Percentiles rank a stretch among this genome's conserved stretches.
Conservation (phyloP, 352 stramenopile genomes). For the Phytophthora ohioensis region DNA sequence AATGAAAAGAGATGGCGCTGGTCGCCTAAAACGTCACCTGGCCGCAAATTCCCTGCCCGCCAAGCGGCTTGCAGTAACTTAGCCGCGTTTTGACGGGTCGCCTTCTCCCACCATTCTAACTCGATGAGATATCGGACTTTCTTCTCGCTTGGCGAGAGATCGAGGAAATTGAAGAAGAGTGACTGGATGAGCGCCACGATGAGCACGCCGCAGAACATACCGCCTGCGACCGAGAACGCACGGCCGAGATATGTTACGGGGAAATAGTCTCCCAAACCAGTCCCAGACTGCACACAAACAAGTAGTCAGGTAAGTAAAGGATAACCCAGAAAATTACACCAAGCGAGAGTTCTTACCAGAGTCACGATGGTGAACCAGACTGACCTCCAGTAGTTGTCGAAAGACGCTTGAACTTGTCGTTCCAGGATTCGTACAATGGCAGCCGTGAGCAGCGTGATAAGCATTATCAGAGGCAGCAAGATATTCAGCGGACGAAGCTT, state of each 20-base stretch:
- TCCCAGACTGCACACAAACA: constrained; percentile 53
- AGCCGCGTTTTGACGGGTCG: constrained; percentile 50
- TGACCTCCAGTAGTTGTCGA: constrained; percentile 77
- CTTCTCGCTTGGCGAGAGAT: constrained; percentile 68
- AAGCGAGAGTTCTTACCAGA: constrained; percentile 48
- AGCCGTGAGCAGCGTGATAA: constrained; percentile 69
- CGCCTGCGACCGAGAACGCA: constrained; percentile 61
- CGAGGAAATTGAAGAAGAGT: constrained; percentile 79
- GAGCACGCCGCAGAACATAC: constrained; percentile 77
- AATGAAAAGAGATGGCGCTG: constrained; percentile 37
- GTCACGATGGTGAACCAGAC: constrained; percentile 79
- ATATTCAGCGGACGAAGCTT: constrained; percentile 71
- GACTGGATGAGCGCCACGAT: constrained; percentile 80
- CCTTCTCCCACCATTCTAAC: constrained; percentile 61
- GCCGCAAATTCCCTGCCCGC: constrained; percentile 26
- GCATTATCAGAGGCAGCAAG: constrained; percentile 60
- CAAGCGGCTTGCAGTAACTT: constrained; percentile 61
- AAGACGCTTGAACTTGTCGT: constrained; percentile 62
- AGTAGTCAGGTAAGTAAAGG: neutral
- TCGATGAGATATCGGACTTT: constrained; percentile 80
- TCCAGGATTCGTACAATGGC: constrained; percentile 82
- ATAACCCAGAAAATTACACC: neutral
- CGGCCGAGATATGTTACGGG: constrained; percentile 75
- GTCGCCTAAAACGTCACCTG: neutral
- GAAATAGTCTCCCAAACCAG: constrained; percentile 78